Evolutionary conservation across 2,329 filamentous ascomycete species (phyloP).

Genomic region (Botrytis tulipae): DNA sequence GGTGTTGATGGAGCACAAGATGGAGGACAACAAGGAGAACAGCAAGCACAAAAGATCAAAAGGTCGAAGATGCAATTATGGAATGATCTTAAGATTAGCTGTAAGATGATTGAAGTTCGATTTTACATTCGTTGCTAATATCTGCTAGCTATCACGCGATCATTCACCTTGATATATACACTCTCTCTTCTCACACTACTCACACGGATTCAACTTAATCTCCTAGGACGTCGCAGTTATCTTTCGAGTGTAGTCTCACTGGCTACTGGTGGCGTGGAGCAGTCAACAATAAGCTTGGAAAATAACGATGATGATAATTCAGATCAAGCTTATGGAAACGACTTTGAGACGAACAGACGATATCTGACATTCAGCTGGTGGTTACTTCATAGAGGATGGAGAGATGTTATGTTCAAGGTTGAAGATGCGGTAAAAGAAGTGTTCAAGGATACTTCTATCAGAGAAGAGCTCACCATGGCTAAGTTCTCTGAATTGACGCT

Average conservation of each 20-base stretch:
- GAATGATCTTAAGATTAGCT: constrained; percentile 96
- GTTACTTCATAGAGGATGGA: constrained; percentile 88
- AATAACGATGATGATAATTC: constrained; percentile 88
- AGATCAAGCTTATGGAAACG: constrained; percentile 81
- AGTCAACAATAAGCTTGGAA: constrained; percentile 79
- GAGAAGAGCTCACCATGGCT: constrained; percentile 82
- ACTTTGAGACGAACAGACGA: constrained; percentile 92
- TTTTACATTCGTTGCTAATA: constrained; percentile 21
- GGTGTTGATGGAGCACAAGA: constrained; percentile 43
- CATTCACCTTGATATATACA: constrained; percentile 90
- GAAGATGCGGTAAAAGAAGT: constrained; percentile 83
- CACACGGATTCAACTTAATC: constrained; percentile 93
- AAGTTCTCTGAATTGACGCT: constrained; percentile 77
- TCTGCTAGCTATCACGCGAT: constrained; percentile 74
- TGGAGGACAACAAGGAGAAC: constrained; percentile 44
- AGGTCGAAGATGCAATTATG: constrained; percentile 92
- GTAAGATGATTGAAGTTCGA: constrained; percentile 52
- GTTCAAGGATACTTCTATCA: constrained; percentile 83
- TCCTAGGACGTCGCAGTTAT: constrained; percentile 92
- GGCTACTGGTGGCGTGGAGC: constrained; percentile 70
- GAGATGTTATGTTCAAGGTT: constrained; percentile 76
- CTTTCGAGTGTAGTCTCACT: constrained; percentile 92
- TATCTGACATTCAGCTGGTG: constrained; percentile 99
- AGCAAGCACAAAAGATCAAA: constrained; percentile 51
- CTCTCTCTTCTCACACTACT: constrained; percentile 85